Base-by-base conservation (phyloP, 129 eudicot species). In the Centaurea solstitialis region DNA sequence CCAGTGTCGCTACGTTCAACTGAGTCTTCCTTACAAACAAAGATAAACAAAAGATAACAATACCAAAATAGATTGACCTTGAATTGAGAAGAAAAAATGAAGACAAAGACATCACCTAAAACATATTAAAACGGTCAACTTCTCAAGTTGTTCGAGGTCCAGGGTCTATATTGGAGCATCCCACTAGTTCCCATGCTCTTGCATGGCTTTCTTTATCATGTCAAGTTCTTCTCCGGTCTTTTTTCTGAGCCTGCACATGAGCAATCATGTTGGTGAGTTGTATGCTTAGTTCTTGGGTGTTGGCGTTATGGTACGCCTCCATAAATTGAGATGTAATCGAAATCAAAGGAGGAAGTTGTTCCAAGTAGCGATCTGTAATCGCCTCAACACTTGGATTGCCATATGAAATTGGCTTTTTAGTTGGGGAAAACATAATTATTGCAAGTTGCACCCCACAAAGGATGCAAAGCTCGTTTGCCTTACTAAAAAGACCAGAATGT, bases 331-430 rank as follows among this genome's bases (percentile, higher is more conserved):
- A 24, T 6, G 82, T 76, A 53, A 24, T 43, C 21, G 85, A 75
- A 6, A 11, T 70, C 6, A 77, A 30, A 17, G 75, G 72, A 53
- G 84, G 78, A 57, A 47, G 59, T 33, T 72, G 76, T 0, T 47
- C 66, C 1, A 84, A 72, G 76, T 68, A 87, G 4, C 87, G 76
- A 59, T 82, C 50, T 9, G 84, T 20, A 7, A 85, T 39, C 0
- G 70, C 20, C 1, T 84, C 81, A 5, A 86, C 88, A 35, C 15
- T 24, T 7, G 96, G 96, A 71, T 83, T 81, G 9, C 96, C 94
- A 35, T 82, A 93, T 4, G 92, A 86, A 70, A 74, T 85, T 4
- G 79, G 84, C 43, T 89, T 90, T 38, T 80, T 33, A 0, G 74
- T 86, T 17, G 88, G 90, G 3, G 90, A 89, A 43, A 89, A 79